A percentile compares a stretch with the other conserved stretches of the same genome.
Evolutionary conservation across 176 grass and related monocot genomes (phyloP).

Genomic region (Hordeum marinum): DNA sequence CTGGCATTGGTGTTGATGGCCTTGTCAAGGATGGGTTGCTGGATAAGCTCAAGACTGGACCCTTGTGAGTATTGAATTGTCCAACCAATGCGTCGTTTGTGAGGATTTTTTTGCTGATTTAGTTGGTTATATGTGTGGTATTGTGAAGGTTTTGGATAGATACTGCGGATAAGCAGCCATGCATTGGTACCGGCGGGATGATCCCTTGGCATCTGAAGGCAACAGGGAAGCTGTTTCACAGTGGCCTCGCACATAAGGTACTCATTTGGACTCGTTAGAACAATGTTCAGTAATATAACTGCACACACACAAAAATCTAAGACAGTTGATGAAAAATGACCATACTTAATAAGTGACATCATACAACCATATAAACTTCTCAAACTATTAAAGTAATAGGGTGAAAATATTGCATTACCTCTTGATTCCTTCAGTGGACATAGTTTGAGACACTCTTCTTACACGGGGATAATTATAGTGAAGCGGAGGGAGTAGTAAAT

Average conservation of each 20-base stretch:
- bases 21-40: constrained; percentile 80
- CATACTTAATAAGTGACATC: neutral
- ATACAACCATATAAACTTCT: neutral
- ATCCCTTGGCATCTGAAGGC: constrained; percentile 86
- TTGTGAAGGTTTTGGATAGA: constrained; percentile 88
- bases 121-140: neutral
- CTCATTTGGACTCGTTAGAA: neutral
- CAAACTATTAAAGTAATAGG: neutral
- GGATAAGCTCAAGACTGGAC: constrained; percentile 73
- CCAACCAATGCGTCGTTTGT: neutral
- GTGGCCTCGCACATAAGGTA: constrained; percentile 96
- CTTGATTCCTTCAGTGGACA: neutral
- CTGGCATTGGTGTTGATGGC: constrained; percentile 70
- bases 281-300: neutral
- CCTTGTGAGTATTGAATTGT: constrained; percentile 53
- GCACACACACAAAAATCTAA: neutral
- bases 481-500: neutral
- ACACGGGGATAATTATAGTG: neutral
- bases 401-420: neutral
- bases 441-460: neutral
- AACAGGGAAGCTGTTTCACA: constrained; percentile 93
- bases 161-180: constrained; percentile 92
- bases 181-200: constrained; percentile 85
- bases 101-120: constrained; percentile 3
- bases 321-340: neutral